Evolutionary conservation across 140 eudicot species (phyloP).

Genomic region (Senecio squalidus): DNA sequence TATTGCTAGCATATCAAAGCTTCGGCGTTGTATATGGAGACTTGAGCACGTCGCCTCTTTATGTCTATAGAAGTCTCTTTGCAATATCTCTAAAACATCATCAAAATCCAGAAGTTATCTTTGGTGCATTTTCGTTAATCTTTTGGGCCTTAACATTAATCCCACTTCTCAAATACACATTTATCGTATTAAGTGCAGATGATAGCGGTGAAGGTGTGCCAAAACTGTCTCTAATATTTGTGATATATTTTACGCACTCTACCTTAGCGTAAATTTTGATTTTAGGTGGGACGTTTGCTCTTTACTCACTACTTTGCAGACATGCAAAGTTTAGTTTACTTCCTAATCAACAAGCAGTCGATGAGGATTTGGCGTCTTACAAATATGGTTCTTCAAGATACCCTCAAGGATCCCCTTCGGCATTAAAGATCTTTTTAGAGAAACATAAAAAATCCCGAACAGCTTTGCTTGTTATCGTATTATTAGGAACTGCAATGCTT

Average conservation of each 20-base stretch:
- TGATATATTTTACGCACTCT: neutral
- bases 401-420: conserved; percentile 89
- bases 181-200: conserved; percentile 85
- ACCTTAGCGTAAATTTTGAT: neutral
- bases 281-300: conserved; percentile 59
- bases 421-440: conserved; percentile 77
- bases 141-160: conserved; percentile 88
- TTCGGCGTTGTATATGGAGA: conserved; percentile 97
- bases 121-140: conserved; percentile 91
- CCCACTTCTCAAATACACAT: conserved; percentile 86
- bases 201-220: conserved; percentile 99
- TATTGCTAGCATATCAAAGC: conserved; percentile 88
- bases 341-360: neutral
- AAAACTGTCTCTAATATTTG: neutral
- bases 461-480: conserved; percentile 74
- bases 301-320: neutral
- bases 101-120: conserved; percentile 64
- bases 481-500: conserved; percentile 86
- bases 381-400: conserved; percentile 70
- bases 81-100: conserved; percentile 66
- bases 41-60: conserved; percentile 92
- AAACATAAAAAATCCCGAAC: conserved; percentile 47
- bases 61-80: too few relatives aligned
- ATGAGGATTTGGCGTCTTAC: conserved; percentile 20
- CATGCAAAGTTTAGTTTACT: neutral